Conservation (phyloP, 2,329 filamentous ascomycete species). For the Tolypocladium album region DNA sequence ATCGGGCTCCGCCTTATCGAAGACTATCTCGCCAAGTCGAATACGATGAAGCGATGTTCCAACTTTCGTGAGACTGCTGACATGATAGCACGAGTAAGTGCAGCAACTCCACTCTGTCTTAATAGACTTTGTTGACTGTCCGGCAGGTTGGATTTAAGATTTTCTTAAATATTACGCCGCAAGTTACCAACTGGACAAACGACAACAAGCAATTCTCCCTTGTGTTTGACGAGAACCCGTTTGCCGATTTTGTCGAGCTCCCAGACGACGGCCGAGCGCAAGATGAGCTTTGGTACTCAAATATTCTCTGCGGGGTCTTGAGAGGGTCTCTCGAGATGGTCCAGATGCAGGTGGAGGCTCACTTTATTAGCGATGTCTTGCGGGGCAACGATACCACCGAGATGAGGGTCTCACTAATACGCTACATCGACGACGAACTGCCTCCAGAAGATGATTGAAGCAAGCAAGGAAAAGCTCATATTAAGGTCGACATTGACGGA, state of each 20-base stretch:
- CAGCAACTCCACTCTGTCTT: not conserved
- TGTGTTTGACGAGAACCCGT: slow-evolving; percentile 91
- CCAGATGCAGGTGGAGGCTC: slow-evolving; percentile 96
- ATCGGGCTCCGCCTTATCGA: slow-evolving; percentile 94
- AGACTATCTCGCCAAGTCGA: slow-evolving; percentile 93
- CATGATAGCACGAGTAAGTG: slow-evolving; percentile 76
- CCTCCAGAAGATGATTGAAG: slow-evolving; percentile 85
- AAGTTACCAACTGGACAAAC: slow-evolving; percentile 88
- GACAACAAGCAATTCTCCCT: slow-evolving; percentile 96
- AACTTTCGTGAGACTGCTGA: slow-evolving; percentile 96
- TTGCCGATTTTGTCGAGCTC: slow-evolving; percentile 94
- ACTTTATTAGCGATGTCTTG: slow-evolving; percentile 89
- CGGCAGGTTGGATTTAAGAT: slow-evolving; percentile 92
- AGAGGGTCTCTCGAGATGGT: slow-evolving; percentile 95
- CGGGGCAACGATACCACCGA: slow-evolving; percentile 93
- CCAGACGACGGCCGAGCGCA: slow-evolving; percentile 93
- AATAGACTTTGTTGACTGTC: slow-evolving; percentile 7
- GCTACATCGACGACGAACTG: slow-evolving; percentile 96
- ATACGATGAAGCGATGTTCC: slow-evolving; percentile 74
- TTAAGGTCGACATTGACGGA: too few relatives aligned
- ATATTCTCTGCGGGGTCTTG: slow-evolving; percentile 88
- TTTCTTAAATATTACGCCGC: slow-evolving; percentile 92
- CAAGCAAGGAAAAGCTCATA: not conserved
- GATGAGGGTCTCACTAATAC: slow-evolving; percentile 84
- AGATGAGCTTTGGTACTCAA: slow-evolving; percentile 97